Percentiles rank a stretch among this genome's conserved stretches.
phyloP scores from a whole-genome alignment of 2,329 filamentous ascomycete species.

The Beauveria sp. region DNA sequence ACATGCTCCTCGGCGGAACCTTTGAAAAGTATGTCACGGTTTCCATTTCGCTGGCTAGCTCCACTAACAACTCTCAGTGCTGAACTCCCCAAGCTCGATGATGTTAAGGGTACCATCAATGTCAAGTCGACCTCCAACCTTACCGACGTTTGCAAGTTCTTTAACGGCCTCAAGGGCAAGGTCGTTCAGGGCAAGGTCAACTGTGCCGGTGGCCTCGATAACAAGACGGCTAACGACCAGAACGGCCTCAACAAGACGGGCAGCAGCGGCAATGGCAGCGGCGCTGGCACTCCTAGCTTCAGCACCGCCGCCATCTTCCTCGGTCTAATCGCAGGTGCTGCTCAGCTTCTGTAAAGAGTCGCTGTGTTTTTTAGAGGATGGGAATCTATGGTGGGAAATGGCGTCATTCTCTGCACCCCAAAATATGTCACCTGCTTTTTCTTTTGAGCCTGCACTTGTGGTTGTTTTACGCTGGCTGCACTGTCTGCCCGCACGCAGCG shows the following conservation, averaged over 20 bases:
- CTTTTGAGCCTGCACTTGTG: slow-evolving; percentile 28
- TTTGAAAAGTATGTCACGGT: slow-evolving; percentile 64
- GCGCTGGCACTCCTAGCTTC: slow-evolving; percentile 25
- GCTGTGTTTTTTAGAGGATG: slow-evolving; percentile 9
- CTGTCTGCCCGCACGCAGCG: neutral
- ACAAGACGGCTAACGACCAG: slow-evolving; percentile 19
- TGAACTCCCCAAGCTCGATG: slow-evolving; percentile 55
- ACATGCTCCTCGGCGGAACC: slow-evolving; percentile 77
- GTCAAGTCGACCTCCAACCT: slow-evolving; percentile 60
- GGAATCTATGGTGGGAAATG: slow-evolving; percentile 25
- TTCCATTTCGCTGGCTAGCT: no score
- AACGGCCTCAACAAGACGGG: slow-evolving; percentile 25
- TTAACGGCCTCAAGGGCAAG: slow-evolving; percentile 30
- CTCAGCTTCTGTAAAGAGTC: slow-evolving; percentile 43
- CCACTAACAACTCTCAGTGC: slow-evolving; percentile 67
- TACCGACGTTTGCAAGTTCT: slow-evolving; percentile 46
- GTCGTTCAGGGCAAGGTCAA: slow-evolving; percentile 22
- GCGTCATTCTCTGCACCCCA: slow-evolving; percentile 29
- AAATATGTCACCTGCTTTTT: slow-evolving; percentile 22
- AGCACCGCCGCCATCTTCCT: slow-evolving; percentile 42
- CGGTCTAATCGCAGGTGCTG: slow-evolving; percentile 38
- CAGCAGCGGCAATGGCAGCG: slow-evolving; percentile 25
- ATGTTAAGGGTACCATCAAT: slow-evolving; percentile 66
- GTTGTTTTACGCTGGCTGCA: slow-evolving; percentile 16
- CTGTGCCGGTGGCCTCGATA: slow-evolving; percentile 25